Evolutionary conservation across 2,329 filamentous ascomycete species (phyloP).

Genomic region (Ophiostoma quercus): DNA sequence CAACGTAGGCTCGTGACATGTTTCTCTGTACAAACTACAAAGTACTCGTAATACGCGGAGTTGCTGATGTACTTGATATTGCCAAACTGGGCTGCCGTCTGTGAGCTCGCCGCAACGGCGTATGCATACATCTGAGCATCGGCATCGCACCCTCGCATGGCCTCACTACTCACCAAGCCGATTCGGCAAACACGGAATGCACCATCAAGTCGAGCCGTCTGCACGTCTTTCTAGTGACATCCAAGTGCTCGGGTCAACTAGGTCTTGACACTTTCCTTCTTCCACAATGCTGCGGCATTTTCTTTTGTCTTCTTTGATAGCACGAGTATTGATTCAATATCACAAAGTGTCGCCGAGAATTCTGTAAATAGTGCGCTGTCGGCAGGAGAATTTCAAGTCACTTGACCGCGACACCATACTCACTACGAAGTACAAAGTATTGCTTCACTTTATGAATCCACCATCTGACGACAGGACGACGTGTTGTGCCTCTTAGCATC

Average conservation of each 20-base stretch:
- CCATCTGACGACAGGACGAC: neutral
- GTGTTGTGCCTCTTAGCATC: constrained; percentile 5
- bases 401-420: no score
- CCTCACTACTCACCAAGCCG: neutral
- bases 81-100: neutral
- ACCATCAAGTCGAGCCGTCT: neutral
- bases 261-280: neutral
- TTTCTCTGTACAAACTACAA: no score
- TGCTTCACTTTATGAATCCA: neutral
- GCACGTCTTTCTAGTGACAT: constrained; percentile 1
- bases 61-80: neutral
- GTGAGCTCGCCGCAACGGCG: neutral
- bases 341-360: neutral
- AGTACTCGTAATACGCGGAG: no score
- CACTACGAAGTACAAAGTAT: neutral
- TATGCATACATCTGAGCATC: neutral
- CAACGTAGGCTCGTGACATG: no score
- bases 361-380: no score
- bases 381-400: no score
- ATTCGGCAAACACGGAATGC: neutral
- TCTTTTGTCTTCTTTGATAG: neutral
- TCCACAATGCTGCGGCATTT: neutral
- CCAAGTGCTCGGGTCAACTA: neutral
- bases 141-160: neutral
- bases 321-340: neutral